These are phyloP conservation scores for Plasmodium vinckei DNA, from an alignment of 169 alveolate species.

Conservation along the genomic window DNA sequence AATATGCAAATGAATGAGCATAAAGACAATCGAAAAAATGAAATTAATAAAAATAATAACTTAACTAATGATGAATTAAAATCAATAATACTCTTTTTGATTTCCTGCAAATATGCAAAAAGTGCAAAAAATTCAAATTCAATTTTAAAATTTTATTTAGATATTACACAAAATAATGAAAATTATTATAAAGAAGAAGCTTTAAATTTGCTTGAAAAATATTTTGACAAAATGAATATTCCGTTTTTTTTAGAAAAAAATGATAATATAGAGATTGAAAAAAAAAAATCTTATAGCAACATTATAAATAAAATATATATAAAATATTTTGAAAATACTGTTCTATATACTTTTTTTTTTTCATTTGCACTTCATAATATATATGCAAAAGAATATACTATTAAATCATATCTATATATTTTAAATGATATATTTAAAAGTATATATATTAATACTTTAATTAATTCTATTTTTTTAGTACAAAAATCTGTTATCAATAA, in stretches of 20 bases:
- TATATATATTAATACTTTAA: conserved; percentile 25
- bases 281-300: conserved; percentile 21
- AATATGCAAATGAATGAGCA: conserved; percentile 6
- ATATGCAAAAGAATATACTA: conserved; percentile 48
- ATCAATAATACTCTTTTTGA: conserved; percentile 18
- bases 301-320: conserved; percentile 68
- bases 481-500: conserved; percentile 44
- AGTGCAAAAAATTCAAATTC: background rate
- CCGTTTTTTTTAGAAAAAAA: conserved; percentile 15
- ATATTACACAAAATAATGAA: conserved; percentile 21
- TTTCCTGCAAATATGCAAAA: background rate
- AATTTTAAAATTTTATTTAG: conserved; percentile 28
- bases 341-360: conserved; percentile 51
- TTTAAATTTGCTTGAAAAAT: conserved; percentile 7
- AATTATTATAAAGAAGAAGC: conserved; percentile 56
- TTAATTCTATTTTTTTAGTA: conserved; percentile 36
- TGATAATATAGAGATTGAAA: background rate
- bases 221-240: conserved; percentile 26
- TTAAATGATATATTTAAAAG: conserved; percentile 55
- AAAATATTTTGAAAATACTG: conserved; percentile 61
- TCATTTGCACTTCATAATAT: conserved; percentile 65
- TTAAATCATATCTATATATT: conserved; percentile 22
- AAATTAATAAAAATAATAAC: background rate
- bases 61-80: background rate
- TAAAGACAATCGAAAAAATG: background rate